phyloP scores from a whole-genome alignment of 1,284 basidiomycete species.

The Microbotryum scabiosae region DNA sequence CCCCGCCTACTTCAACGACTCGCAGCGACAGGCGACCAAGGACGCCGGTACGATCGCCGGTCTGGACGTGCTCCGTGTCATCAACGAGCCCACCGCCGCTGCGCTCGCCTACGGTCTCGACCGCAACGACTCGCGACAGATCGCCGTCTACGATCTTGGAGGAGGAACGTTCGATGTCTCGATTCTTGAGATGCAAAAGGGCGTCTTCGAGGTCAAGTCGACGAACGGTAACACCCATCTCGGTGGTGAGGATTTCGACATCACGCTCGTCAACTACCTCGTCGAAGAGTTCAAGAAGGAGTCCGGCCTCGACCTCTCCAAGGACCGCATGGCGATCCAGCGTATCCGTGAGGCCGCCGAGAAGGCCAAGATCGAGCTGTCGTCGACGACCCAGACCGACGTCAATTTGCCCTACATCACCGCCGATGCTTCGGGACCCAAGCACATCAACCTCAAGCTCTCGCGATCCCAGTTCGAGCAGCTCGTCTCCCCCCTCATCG shows the following conservation, averaged over 20 bases:
- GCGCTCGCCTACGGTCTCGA: constrained; percentile 95
- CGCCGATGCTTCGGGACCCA: constrained; percentile 84
- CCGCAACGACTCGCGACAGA: constrained; percentile 68
- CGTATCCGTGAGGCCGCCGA: constrained; percentile 97
- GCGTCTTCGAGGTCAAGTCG: constrained; percentile 98
- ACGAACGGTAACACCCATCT: constrained; percentile 99
- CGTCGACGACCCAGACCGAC: constrained; percentile 86
- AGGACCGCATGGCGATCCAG: constrained; percentile 95
- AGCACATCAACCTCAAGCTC: constrained; percentile 91
- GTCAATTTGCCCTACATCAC: constrained; percentile 97
- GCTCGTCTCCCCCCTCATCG: constrained; percentile 71
- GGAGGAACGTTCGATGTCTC: constrained; percentile 97
- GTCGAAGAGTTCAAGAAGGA: constrained; percentile 92
- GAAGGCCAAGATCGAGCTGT: constrained; percentile 98
- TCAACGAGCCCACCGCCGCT: constrained; percentile 97
- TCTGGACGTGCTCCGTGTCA: constrained; percentile 92
- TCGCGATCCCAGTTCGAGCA: constrained; percentile 82
- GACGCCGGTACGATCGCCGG: constrained; percentile 95
- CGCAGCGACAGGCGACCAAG: constrained; percentile 96
- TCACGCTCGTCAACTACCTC: constrained; percentile 78
- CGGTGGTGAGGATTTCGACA: constrained; percentile 95
- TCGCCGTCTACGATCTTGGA: constrained; percentile 94
- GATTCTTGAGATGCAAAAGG: constrained; percentile 97
- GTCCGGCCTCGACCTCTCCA: constrained; percentile 66
- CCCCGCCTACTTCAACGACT: constrained; percentile 98